Evolutionary conservation across 139 green algal genomes (phyloP), one percentile per base, ranked within the genome.

Genomic region (Pedinophyceae sp.): DNA sequence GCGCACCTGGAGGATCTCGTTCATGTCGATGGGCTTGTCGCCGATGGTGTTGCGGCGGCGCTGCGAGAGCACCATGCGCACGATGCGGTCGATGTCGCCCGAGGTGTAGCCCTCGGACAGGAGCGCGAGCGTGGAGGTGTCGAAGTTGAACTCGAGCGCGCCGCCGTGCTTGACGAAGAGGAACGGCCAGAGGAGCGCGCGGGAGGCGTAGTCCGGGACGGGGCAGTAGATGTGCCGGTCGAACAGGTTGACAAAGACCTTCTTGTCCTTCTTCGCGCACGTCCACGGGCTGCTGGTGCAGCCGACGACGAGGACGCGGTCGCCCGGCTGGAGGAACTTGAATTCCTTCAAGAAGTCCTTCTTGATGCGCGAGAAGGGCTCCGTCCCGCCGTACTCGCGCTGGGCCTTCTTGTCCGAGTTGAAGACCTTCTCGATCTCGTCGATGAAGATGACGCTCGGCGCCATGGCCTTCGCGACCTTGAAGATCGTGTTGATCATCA

Each of bases 341-440:
- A 70, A 54, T 69, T 92, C 85, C 59, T 85, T 87, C 19, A 87
- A 22, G 24, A 96, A 68, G 54, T 87, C 78, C 69, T 93, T 93
- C 49, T 80, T 80, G 66, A 96, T 93, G 55, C 84, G 72, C 60
- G 64, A 84, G 67, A 74, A 76, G 2, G 75, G 67, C 66, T 92
- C 84, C 67, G 62, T 65, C 22, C 62, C 73, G 0, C 71, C 79
- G 57, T 80, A 79, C 66, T 83, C 71, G 54, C 77, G 79, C 15
- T 73, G 53, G 53, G 80, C 84, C 67, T 88, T 92, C 69, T 88
- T 89, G 61, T 94, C 84, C 0, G 38, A 69, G 1, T 88, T 27
- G 64, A 95, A 94, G 27, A 95, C 67, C 76, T 90, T 88, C 50
- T 96, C 87, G 23, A 73, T 67, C 62, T 93, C 76, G 45, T 94